phyloP scores from a whole-genome alignment of 169 alveolate genomes.

The Cryptosporidium canis region DNA sequence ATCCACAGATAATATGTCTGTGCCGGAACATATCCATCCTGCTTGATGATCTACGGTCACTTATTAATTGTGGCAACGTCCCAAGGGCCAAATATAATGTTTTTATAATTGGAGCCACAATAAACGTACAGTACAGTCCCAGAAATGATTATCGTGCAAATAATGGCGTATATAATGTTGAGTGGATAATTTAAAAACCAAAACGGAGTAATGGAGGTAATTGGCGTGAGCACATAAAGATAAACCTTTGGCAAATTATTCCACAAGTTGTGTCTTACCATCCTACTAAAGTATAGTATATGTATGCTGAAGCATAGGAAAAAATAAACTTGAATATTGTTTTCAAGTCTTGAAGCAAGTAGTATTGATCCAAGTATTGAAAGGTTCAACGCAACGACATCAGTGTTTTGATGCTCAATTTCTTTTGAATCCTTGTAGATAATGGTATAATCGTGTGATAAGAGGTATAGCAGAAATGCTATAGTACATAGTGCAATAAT shows the following conservation, averaged over 20 bases:
- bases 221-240: constrained; percentile 40
- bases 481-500: constrained; percentile 35
- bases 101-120: constrained; percentile 37
- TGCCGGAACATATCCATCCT: no score
- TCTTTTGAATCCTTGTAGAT: constrained; percentile 55
- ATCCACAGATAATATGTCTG: no score
- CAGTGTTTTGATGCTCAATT: constrained; percentile 44
- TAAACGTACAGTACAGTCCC: constrained; percentile 49
- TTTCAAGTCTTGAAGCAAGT: constrained; percentile 72
- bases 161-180: constrained; percentile 14
- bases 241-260: constrained; percentile 46
- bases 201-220: constrained; percentile 47
- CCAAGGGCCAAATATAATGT: constrained; percentile 65
- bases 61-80: constrained; percentile 61
- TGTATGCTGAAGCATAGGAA: constrained; percentile 52
- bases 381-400: constrained; percentile 46
- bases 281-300: constrained; percentile 46
- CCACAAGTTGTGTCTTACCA: constrained; percentile 58
- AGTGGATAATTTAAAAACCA: constrained; percentile 60
- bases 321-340: constrained; percentile 53
- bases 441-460: constrained; percentile 50
- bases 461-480: constrained; percentile 28
- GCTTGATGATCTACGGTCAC: neutral
- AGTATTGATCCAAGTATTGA: constrained; percentile 65
- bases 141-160: constrained; percentile 43